Base-by-base conservation (phyloP, 2,329 filamentous ascomycete species). In the Fusarium proliferatum region DNA sequence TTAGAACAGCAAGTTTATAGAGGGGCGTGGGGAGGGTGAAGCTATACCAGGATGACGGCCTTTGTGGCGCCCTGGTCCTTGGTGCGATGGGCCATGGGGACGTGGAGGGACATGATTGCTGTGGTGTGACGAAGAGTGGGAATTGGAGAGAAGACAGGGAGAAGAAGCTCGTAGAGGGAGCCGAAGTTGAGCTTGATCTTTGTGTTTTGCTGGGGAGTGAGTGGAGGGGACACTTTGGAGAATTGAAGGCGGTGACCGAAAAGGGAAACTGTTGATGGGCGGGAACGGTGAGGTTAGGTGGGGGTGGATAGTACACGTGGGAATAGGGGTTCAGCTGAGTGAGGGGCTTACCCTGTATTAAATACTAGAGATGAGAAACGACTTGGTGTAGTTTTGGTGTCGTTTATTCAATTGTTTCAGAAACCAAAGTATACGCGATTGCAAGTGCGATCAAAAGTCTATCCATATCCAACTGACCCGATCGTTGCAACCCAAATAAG, bases 11-110 rank as follows among this genome's bases (percentile, higher is more conserved):
- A 36, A 16, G 21, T 17, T 15, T 39, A 72, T 51, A 33, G 48
- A 42, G 33, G 51, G 55, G 51, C 51, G 49, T 28, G 38, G 39
- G 17, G 51, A 33, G 39, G 66, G 55, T 69, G 65, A 74, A 71
- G 68, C 64, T 77, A 74, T 88, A 97, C 95, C 87, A 98, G 87
- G 84, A 98, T 97, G 77, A 98, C 92, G 76, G 96, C 96, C 86
- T 98, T 98, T 82, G 95, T 97, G 74, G 91, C 88, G 80, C 90
- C 88, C 73, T 83, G 78, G 76, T 86, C 85, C 81, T 87, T 87
- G 70, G 78, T 49, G 33, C 76, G 85, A 79, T 87, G 79, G 84
- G 84, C 69, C 83, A 85, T 81, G 75, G 88, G 88, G 77, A 91
- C 85, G 76, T 90, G 88, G 66, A 90, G 86, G 71, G 87, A 88